These are phyloP conservation scores for bread wheat (Triticum aestivum) DNA, from an alignment of 176 grass and related monocot genomes.

Conservation along the genomic window DNA sequence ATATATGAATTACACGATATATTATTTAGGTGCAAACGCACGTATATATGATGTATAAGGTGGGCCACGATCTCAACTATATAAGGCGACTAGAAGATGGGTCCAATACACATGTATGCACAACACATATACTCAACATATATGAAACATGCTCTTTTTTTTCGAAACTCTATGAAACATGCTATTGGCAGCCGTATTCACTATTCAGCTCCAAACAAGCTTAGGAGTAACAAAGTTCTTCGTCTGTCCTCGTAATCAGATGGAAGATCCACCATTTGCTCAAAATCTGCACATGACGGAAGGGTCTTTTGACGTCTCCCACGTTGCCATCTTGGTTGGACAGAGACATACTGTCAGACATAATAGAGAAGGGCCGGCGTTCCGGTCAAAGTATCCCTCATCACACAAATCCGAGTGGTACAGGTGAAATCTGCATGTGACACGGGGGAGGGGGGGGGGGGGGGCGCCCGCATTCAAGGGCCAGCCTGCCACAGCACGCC, in stretches of 20 bases:
- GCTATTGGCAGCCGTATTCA: no score
- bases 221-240: no score
- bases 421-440: neutral
- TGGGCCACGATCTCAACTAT: no score
- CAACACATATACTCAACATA: no score
- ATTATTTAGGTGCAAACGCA: no score
- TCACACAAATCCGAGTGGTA: neutral
- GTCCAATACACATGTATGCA: no score
- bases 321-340: neutral
- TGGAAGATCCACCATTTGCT: neutral
- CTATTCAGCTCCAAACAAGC: no score
- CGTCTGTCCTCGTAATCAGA: neutral
- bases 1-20: no score
- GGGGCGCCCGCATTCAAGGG: neutral
- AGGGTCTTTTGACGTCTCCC: neutral
- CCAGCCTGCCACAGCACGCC: neutral
- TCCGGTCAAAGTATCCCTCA: neutral
- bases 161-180: no score
- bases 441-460: neutral
- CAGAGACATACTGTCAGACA: neutral
- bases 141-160: no score
- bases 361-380: neutral
- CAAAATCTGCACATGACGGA: neutral
- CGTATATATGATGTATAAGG: no score
- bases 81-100: no score